Base-by-base conservation (phyloP, 176 grass and related monocot species). In the Musa acuminata region DNA sequence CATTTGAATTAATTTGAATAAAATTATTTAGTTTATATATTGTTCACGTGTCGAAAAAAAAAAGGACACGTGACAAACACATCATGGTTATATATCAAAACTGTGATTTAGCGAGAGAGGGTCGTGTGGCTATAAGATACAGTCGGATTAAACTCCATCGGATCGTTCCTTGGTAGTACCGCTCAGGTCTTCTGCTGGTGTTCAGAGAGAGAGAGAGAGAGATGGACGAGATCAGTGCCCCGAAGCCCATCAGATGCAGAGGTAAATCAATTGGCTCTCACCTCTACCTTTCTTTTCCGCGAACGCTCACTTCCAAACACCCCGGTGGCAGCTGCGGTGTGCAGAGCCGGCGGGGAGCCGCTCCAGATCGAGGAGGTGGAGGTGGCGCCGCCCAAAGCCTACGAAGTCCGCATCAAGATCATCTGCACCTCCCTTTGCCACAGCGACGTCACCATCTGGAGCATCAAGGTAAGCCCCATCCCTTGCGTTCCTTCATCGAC, bases 341-440 rank as follows among this genome's bases (percentile, higher is more conserved):
- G 93, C 87, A 83, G 90, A 73, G 87, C 65, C 53, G 83, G 79
- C 26, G 85, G 93, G 8, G 85, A 88, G 84, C 77, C 90, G 85
- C 77, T 97, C 1, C 57, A 7, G 13, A 55, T 93, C 75, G 90
- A 97, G 85, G 90, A 93, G 85, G 71, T 97, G 72, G 71, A 83
- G 64, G 93, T 97, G 25, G 93, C 87, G 5, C 79, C 93, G 48
- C 93, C 93, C 10, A 76, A 80, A 76, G 83, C 65, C 9, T 21
- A 90, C 78, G 94, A 97, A 72, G 77, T 90, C 43, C 76, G 90
- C 67, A 78, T 97, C 71, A 89, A 77, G 64, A 87, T 97, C 71
- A 51, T 93, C 68, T 97, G 90, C 77, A 93, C 90, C 35, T 90
- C 90, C 58, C 87, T 97, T 69, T 97, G 94, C 75, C 90, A 93